phyloP scores from a whole-genome alignment of 345 rosid genomes.

The rapeseed (Brassica napus) region Da-Ae NC_063444.1:4734001-4734500 shows the following conservation, averaged over 20 bases:
- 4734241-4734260: background rate
- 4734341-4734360: background rate
- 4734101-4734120: background rate
- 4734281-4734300: background rate
- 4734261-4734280: background rate
- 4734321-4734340: background rate
- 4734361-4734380: background rate
- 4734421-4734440: background rate
- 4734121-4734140: background rate
- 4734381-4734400: background rate
- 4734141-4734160: background rate
- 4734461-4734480: background rate
- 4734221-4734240: no score
- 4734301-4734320: background rate
- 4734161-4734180: slow-evolving; percentile 8
- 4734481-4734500: background rate
- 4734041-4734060: background rate
- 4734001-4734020: slow-evolving; percentile 5
- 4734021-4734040: slow-evolving; percentile 18
- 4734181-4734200: slow-evolving; percentile 2
- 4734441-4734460: background rate
- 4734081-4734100: background rate
- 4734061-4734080: background rate
- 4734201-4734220: background rate
- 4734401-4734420: background rate